Conservation (phyloP, 169 alveolate genomes). For the Cryptosporidium ryanae region DNA sequence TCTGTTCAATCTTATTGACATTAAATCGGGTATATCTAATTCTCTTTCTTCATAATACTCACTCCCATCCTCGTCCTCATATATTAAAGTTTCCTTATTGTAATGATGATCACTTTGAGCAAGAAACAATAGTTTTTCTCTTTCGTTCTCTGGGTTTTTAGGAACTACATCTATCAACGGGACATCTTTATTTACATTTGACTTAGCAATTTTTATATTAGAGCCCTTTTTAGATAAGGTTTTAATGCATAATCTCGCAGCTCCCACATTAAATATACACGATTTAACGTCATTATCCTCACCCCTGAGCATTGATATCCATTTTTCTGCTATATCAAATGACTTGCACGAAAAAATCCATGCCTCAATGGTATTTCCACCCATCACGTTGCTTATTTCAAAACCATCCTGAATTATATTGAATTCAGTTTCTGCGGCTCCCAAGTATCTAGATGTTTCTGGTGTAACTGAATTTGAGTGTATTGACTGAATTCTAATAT, state of each 20-base stretch:
- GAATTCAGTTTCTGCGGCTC: slow-evolving; percentile 18
- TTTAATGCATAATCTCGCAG: slow-evolving; percentile 30
- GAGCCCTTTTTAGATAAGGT: not conserved
- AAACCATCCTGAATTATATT: slow-evolving; percentile 62
- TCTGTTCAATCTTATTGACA: slow-evolving; percentile 60
- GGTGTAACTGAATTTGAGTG: slow-evolving; percentile 51
- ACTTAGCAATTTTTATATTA: slow-evolving; percentile 5
- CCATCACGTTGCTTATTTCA: slow-evolving; percentile 55
- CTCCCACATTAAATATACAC: slow-evolving; percentile 44
- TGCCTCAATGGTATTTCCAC: slow-evolving; percentile 43
- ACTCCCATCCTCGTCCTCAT: slow-evolving; percentile 53
- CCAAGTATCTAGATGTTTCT: slow-evolving; percentile 46
- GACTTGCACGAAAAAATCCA: slow-evolving; percentile 63
- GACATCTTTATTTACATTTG: not conserved
- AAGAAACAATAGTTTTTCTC: slow-evolving; percentile 47
- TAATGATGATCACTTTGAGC: slow-evolving; percentile 30
- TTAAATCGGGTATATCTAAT: slow-evolving; percentile 55
- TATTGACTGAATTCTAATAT: slow-evolving; percentile 53
- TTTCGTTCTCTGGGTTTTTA: slow-evolving; percentile 10
- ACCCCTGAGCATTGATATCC: slow-evolving; percentile 73
- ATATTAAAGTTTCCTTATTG: slow-evolving; percentile 17
- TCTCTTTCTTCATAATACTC: slow-evolving; percentile 50
- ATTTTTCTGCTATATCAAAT: slow-evolving; percentile 43
- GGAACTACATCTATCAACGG: slow-evolving; percentile 42
- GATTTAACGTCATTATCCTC: slow-evolving; percentile 42